phyloP scores from a whole-genome alignment of 306 rosid genomes.

The Herpetospermum pedunculosum region DNA sequence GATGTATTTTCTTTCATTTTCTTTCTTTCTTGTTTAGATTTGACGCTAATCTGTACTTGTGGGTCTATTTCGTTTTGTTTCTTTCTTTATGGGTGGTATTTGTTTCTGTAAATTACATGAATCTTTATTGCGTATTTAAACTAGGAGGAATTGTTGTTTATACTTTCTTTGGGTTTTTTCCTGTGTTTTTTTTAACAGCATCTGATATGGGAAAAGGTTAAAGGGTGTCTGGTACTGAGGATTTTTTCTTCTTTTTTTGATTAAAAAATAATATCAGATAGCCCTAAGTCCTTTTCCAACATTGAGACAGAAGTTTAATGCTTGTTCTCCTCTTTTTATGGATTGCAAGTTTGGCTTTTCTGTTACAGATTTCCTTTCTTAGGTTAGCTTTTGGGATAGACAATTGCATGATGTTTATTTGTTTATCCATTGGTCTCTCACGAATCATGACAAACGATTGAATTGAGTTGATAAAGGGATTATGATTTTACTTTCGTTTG shows the following conservation, averaged over 20 bases:
- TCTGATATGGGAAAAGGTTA: neutral
- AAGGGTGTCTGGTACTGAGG: neutral
- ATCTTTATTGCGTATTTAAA: neutral
- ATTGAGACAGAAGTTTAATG: conserved; percentile 34
- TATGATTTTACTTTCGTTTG: neutral
- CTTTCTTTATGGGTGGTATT: neutral
- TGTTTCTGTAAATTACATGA: neutral
- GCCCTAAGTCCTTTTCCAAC: conserved; percentile 18
- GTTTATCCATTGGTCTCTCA: neutral
- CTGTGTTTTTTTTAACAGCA: neutral
- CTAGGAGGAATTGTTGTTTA: neutral
- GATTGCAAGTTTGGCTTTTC: conserved; percentile 56
- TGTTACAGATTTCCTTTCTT: conserved; percentile 20
- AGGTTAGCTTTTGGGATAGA: neutral
- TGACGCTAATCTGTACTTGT: neutral
- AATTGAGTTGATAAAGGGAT: neutral
- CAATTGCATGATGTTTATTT: neutral
- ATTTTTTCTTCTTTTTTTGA: neutral
- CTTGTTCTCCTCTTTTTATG: conserved; percentile 25
- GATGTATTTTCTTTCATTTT: neutral
- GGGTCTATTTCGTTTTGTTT: neutral
- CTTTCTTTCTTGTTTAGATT: neutral
- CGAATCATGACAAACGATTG: too few species aligned
- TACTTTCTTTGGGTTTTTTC: neutral
- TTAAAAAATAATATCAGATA: neutral